These are phyloP conservation scores for Lentinus tigrinus DNA, from an alignment of 768 basidiomycete species.

Conservation along the genomic window DNA sequence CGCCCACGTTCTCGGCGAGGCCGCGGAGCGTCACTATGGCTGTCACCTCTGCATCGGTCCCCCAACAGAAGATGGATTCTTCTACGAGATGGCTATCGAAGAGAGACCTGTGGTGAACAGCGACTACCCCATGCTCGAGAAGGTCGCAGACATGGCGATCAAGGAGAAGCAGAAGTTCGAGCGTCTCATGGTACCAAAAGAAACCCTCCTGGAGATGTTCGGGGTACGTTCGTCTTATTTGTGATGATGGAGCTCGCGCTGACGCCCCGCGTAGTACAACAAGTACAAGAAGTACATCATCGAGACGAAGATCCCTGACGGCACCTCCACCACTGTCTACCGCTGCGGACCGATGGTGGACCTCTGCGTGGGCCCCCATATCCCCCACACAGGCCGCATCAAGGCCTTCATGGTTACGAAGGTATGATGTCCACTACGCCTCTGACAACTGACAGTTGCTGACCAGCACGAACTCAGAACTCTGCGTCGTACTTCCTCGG, in stretches of 20 bases:
- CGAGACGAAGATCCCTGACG: slow-evolving; percentile 92
- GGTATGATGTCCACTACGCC: slow-evolving; percentile 37
- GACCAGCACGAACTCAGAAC: slow-evolving; percentile 50
- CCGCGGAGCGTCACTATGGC: slow-evolving; percentile 93
- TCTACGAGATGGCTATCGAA: slow-evolving; percentile 96
- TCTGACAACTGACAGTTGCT: background rate
- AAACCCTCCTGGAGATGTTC: slow-evolving; percentile 97
- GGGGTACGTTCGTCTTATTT: slow-evolving; percentile 45
- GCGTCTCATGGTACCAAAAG: slow-evolving; percentile 89
- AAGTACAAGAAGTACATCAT: slow-evolving; percentile 98
- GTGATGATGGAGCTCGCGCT: background rate
- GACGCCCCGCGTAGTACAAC: slow-evolving; percentile 73
- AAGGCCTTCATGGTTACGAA: slow-evolving; percentile 98
- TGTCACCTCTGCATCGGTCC: slow-evolving; percentile 97
- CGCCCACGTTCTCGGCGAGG: slow-evolving; percentile 96
- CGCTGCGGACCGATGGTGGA: slow-evolving; percentile 99
- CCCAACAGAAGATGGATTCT: slow-evolving; percentile 97
- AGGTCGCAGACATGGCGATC: slow-evolving; percentile 80
- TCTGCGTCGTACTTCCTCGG: slow-evolving; percentile 98
- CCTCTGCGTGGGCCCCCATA: slow-evolving; percentile 94
- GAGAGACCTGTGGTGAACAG: slow-evolving; percentile 77
- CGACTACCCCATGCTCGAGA: slow-evolving; percentile 90
- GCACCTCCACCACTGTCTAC: slow-evolving; percentile 95
- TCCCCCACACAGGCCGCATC: slow-evolving; percentile 96
- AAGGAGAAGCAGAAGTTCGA: slow-evolving; percentile 99